phyloP scores from a whole-genome alignment of 2,329 filamentous ascomycete species.

The Botrytis paeoniae region DNA sequence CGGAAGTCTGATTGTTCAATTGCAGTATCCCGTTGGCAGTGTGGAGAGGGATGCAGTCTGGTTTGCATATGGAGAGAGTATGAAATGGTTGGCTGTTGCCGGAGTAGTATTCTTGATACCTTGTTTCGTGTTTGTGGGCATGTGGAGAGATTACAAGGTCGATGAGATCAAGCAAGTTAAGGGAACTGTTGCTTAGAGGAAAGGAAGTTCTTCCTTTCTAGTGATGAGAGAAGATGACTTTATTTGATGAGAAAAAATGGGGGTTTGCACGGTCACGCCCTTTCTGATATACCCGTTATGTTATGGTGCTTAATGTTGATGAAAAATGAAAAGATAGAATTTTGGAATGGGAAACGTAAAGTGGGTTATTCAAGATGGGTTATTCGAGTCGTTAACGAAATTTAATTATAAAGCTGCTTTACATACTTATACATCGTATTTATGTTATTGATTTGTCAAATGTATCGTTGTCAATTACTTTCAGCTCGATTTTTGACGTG shows the following conservation, averaged over 20 bases:
- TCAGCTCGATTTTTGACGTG: background rate
- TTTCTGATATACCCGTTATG: background rate
- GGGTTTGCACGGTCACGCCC: background rate
- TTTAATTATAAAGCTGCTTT: background rate
- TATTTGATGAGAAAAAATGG: background rate
- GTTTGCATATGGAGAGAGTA: constrained; percentile 55
- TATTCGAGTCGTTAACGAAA: background rate
- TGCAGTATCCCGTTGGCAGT: constrained; percentile 50
- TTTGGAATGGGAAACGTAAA: background rate
- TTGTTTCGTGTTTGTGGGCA: constrained; percentile 41
- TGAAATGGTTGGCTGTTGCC: constrained; percentile 44
- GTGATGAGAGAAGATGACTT: background rate
- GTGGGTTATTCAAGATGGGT: background rate
- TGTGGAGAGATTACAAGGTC: constrained; percentile 51
- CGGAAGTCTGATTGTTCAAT: constrained; percentile 50
- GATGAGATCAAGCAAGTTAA: constrained; percentile 38
- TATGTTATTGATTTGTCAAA: background rate
- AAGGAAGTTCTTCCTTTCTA: background rate
- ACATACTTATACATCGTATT: background rate
- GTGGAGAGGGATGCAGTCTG: constrained; percentile 56
- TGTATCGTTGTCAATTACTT: background rate
- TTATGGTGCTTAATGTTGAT: background rate
- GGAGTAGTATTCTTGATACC: constrained; percentile 43
- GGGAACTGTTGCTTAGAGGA: constrained; percentile 28
- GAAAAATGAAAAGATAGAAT: background rate